Evolutionary conservation across 805 yeast genomes (phyloP).

Genomic region (Tetrapisispora iriomotensis): DNA sequence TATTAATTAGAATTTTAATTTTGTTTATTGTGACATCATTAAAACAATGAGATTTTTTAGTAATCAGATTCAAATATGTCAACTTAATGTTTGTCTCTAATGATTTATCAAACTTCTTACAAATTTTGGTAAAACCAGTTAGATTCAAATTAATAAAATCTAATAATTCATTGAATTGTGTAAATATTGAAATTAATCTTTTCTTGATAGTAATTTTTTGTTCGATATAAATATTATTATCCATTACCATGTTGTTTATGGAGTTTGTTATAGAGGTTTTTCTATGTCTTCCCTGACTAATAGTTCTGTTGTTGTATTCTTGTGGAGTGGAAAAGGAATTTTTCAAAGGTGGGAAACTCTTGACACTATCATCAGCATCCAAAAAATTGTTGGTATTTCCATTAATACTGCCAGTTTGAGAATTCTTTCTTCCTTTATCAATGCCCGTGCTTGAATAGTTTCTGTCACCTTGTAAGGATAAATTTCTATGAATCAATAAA

Average conservation of each 20-base stretch:
- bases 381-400: background rate
- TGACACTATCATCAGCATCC: background rate
- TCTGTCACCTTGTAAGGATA: constrained; percentile 2
- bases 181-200: constrained; percentile 56
- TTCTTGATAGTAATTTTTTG: constrained; percentile 37
- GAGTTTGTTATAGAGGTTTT: constrained; percentile 4
- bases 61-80: constrained; percentile 44
- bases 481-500: constrained; percentile 1
- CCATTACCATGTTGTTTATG: background rate
- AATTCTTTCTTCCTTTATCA: background rate
- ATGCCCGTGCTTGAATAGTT: background rate
- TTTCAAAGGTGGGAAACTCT: constrained; percentile 1
- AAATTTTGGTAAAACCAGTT: constrained; percentile 82
- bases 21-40: constrained; percentile 34
- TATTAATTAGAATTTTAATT: constrained; percentile 46
- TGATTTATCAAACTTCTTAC: constrained; percentile 87
- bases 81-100: constrained; percentile 50
- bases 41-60: constrained; percentile 46
- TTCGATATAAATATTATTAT: constrained; percentile 5
- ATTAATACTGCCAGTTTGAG: background rate
- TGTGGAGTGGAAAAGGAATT: constrained; percentile 1
- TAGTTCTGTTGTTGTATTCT: background rate
- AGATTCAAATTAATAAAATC: constrained; percentile 76
- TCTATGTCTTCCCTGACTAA: background rate
- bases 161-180: constrained; percentile 68